phyloP scores from a whole-genome alignment of 108 stramenopile species.

The Bacterosira constricta region DNA sequence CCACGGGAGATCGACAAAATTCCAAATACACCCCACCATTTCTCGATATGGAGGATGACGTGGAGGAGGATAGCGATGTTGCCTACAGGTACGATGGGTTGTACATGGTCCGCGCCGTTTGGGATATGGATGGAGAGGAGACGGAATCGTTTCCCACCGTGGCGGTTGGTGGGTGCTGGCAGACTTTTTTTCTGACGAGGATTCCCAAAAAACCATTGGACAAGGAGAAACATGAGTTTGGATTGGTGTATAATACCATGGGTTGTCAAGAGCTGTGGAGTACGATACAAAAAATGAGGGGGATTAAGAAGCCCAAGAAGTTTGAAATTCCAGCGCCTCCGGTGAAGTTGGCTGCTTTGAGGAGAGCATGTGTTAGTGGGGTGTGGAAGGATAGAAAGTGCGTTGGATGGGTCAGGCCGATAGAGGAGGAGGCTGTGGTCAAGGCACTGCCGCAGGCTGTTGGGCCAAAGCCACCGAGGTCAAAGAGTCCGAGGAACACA shows the following conservation, averaged over 20 bases:
- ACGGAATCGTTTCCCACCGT: constrained; percentile 36
- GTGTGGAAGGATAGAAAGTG: constrained; percentile 28
- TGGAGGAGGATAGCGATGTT: constrained; percentile 31
- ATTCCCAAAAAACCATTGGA: constrained; percentile 50
- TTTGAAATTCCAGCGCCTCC: constrained; percentile 51
- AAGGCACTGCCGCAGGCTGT: background rate
- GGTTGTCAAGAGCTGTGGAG: constrained; percentile 54
- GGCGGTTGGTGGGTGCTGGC: constrained; percentile 46
- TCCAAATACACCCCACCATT: constrained; percentile 45
- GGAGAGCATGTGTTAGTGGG: constrained; percentile 35
- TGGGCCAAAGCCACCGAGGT: background rate
- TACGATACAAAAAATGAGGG: constrained; percentile 51
- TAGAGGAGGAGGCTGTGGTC: background rate
- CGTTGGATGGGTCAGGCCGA: constrained; percentile 1
- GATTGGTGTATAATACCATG: constrained; percentile 50
- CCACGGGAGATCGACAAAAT: too few relatives aligned
- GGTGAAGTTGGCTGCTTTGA: constrained; percentile 40
- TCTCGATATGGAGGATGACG: constrained; percentile 43
- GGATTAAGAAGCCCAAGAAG: constrained; percentile 36
- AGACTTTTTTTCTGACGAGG: constrained; percentile 49
- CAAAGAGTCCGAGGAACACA: background rate
- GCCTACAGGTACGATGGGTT: constrained; percentile 60
- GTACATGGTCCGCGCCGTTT: constrained; percentile 51
- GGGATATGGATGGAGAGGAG: constrained; percentile 53
- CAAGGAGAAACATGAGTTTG: constrained; percentile 23